phyloP scores from a whole-genome alignment of 495 filamentous ascomycete genomes.

The Acidiella bohemica region DNA sequence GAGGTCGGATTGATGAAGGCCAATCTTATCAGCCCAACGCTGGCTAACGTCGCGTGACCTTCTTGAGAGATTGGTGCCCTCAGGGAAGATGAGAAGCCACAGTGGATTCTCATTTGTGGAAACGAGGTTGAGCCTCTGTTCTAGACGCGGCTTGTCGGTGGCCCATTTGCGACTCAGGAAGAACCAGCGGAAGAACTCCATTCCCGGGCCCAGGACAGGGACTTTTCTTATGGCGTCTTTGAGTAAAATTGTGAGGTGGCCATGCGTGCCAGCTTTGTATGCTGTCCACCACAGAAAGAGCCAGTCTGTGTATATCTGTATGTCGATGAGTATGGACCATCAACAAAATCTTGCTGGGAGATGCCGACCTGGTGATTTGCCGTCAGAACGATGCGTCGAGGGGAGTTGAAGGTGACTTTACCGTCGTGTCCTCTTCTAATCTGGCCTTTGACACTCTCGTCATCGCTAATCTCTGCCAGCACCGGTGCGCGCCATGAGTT shows the following conservation, averaged over 20 bases:
- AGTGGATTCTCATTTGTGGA: constrained; percentile 34
- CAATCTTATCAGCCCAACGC: background rate
- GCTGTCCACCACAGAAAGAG: constrained; percentile 76
- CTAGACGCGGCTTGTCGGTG: constrained; percentile 54
- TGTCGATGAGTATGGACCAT: background rate
- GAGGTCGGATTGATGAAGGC: background rate
- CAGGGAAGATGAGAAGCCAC: constrained; percentile 49
- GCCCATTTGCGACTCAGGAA: constrained; percentile 71
- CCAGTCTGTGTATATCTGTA: constrained; percentile 75
- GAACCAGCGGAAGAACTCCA: constrained; percentile 69
- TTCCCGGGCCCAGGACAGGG: constrained; percentile 58
- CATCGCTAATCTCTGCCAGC: background rate
- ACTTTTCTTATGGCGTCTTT: constrained; percentile 69
- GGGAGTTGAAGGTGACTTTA: background rate
- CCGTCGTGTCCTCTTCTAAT: background rate
- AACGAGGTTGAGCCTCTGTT: constrained; percentile 45
- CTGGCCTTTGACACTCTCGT: background rate
- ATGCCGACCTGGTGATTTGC: background rate
- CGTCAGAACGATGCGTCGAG: background rate
- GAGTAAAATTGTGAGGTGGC: constrained; percentile 65
- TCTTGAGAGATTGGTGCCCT: constrained; percentile 57
- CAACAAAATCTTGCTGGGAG: too few species aligned
- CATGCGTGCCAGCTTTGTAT: constrained; percentile 59
- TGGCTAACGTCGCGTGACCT: background rate
- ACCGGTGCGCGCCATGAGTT: background rate